Conservation (phyloP, 1,284 basidiomycete genomes). For the Apiotrichum montevideense region DNA sequence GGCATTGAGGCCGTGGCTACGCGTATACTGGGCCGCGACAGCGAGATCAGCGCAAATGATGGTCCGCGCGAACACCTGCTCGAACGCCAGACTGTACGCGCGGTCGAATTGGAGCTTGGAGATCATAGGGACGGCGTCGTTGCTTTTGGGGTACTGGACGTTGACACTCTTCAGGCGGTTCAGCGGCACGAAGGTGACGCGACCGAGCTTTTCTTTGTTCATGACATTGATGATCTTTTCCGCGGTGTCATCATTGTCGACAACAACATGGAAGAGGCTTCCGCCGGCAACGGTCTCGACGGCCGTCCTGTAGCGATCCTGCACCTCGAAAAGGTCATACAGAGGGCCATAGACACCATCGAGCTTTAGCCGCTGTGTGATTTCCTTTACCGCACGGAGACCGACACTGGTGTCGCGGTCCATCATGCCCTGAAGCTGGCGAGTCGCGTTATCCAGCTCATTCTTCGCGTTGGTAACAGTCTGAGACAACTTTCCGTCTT, state of each 20-base stretch:
- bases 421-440: slow-evolving; percentile 82
- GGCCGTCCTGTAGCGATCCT: slow-evolving; percentile 88
- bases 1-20: slow-evolving; percentile 89
- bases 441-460: slow-evolving; percentile 72
- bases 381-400: slow-evolving; percentile 73
- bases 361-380: slow-evolving; percentile 66
- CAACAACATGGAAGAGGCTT: slow-evolving; percentile 94
- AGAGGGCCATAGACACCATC: slow-evolving; percentile 82
- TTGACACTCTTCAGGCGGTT: slow-evolving; percentile 84
- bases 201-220: slow-evolving; percentile 83
- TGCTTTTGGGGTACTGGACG: slow-evolving; percentile 61
- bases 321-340: slow-evolving; percentile 87
- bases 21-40: slow-evolving; percentile 88
- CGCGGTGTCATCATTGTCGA: slow-evolving; percentile 91
- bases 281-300: slow-evolving; percentile 85
- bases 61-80: slow-evolving; percentile 91
- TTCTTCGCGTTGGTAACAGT: slow-evolving; percentile 68
- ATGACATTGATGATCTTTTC: slow-evolving; percentile 81
- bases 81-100: slow-evolving; percentile 72
- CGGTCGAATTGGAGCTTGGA: slow-evolving; percentile 75
- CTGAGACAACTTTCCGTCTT: slow-evolving; percentile 81
- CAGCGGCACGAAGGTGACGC: slow-evolving; percentile 97
- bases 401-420: slow-evolving; percentile 92
- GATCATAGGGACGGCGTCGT: slow-evolving; percentile 82
- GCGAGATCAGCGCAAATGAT: slow-evolving; percentile 90